Base-by-base conservation (phyloP, 1,284 basidiomycete genomes). In the Lignosus rhinocerotis region DNA sequence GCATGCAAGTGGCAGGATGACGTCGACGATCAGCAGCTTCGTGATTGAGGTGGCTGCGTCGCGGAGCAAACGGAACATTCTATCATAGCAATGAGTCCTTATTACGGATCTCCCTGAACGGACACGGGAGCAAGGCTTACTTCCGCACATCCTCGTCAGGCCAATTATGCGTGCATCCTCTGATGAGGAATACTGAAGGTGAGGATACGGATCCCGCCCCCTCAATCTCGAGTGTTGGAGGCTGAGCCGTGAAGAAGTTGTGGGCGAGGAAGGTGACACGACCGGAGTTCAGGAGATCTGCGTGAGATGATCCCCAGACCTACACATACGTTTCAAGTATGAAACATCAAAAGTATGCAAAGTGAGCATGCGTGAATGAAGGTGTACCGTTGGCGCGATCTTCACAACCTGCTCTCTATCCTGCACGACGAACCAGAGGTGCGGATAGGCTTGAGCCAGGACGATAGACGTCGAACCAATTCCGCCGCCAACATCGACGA, bases 161-260 rank as follows among this genome's bases (percentile, higher is more conserved):
- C 88, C 88, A 90, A 68, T 90, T 88, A 65, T 90, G 88, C 30
- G 87, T 75, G 51, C 89, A 80, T 11, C 86, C 85, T n/a, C 88
- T 83, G 48, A 90, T 76, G n/a, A 90, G 73, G 70, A 86, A 90
- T 33, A 89, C 80, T 0, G 84, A 78, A 1, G 86, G 73, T 31
- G 60, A 61, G 7, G 41, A 21, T 25, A 53, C 39, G 54, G 49
- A 32, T 6, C 50, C 51, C 21, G 55, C 36, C 14, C 55, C 58
- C 47, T 51, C 7, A 39, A 49, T 21, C 51, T 56, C 16, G 66
- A 67, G 17, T 1, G 31, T 19, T 67, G 67, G 50, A 0, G 83
- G 83, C 64, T 90, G 88, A 1, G 82, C 78, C 12, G 77, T 78
- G 68, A 90, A 88, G 69, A 90, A 90, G 71, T 89, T 86, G 57